These are phyloP conservation scores for Apiospora hydei DNA, from an alignment of 2,329 filamentous ascomycete genomes.

Conservation along the genomic window DNA sequence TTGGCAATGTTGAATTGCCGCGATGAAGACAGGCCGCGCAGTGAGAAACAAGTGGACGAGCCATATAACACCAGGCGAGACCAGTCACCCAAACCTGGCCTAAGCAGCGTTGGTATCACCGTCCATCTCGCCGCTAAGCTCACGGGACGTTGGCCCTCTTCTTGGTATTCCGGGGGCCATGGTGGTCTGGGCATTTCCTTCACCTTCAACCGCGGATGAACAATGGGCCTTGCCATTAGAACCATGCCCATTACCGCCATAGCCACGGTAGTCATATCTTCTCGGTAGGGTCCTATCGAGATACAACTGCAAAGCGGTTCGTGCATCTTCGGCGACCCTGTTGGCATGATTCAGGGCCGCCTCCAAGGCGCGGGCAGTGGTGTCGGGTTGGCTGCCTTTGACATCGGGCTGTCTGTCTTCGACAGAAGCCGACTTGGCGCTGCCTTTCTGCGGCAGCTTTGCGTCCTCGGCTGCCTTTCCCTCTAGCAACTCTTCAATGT, in stretches of 20 bases:
- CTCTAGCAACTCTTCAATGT: conserved; percentile 64
- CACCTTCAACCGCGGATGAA: conserved; percentile 23
- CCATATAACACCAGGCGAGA: background rate
- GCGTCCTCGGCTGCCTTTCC: conserved; percentile 42
- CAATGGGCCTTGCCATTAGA: conserved; percentile 2
- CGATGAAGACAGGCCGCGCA: background rate
- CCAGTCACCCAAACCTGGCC: background rate
- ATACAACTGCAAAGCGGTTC: conserved; percentile 52
- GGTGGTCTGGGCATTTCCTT: conserved; percentile 25
- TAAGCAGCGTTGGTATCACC: conserved; percentile 57
- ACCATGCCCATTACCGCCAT: background rate
- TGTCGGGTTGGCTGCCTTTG: conserved; percentile 42
- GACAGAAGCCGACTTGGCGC: conserved; percentile 13
- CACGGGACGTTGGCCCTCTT: conserved; percentile 59
- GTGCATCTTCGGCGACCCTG: conserved; percentile 54
- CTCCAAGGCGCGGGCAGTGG: conserved; percentile 51
- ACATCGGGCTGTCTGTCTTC: conserved; percentile 41
- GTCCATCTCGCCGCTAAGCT: conserved; percentile 68
- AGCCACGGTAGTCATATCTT: conserved; percentile 21
- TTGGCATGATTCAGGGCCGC: conserved; percentile 55
- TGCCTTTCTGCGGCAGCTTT: conserved; percentile 33
- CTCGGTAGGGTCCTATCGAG: conserved; percentile 28
- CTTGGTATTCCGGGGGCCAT: conserved; percentile 34
- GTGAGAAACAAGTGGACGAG: background rate
- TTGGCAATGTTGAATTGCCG: conserved; percentile 4